Evolutionary conservation across 208 protist genomes (phyloP).

Genomic region (Leishmania lainsoni): DNA sequence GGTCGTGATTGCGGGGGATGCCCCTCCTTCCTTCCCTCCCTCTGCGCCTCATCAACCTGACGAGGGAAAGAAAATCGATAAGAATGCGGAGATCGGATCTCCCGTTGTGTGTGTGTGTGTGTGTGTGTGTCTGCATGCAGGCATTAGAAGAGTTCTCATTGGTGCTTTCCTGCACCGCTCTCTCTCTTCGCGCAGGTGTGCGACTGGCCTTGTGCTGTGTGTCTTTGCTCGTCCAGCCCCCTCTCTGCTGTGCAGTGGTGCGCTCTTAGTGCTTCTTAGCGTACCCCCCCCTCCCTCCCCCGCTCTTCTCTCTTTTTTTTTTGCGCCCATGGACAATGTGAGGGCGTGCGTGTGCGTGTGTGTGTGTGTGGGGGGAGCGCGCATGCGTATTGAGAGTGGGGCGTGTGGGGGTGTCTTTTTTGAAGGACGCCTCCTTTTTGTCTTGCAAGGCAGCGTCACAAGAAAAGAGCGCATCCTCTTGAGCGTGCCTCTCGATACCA

Average conservation of each 20-base stretch:
- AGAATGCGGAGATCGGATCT: neutral
- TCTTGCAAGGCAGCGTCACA: neutral
- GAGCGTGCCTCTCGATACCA: neutral
- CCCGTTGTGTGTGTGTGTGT: too few relatives aligned
- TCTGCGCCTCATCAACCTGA: neutral
- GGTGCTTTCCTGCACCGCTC: neutral
- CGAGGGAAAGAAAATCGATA: neutral
- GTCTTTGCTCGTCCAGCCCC: neutral
- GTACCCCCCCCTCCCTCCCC: neutral
- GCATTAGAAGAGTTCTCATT: neutral
- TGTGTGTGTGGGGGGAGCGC: neutral
- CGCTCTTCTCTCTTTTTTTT: neutral
- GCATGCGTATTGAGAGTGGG: too few relatives aligned
- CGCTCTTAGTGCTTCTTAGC: neutral
- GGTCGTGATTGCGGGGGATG: neutral
- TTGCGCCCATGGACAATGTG: neutral
- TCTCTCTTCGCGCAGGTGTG: neutral
- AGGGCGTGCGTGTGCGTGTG: neutral
- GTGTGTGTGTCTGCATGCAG: too few relatives aligned
- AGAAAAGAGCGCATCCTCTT: neutral
- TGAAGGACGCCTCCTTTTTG: neutral
- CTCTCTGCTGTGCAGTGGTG: constrained; percentile 1
- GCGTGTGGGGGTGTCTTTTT: too few relatives aligned
- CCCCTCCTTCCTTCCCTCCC: neutral
- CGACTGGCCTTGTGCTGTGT: neutral